Evolutionary conservation across 2,329 filamentous ascomycete species (phyloP).

Genomic region (Botrytis squamosa): DNA sequence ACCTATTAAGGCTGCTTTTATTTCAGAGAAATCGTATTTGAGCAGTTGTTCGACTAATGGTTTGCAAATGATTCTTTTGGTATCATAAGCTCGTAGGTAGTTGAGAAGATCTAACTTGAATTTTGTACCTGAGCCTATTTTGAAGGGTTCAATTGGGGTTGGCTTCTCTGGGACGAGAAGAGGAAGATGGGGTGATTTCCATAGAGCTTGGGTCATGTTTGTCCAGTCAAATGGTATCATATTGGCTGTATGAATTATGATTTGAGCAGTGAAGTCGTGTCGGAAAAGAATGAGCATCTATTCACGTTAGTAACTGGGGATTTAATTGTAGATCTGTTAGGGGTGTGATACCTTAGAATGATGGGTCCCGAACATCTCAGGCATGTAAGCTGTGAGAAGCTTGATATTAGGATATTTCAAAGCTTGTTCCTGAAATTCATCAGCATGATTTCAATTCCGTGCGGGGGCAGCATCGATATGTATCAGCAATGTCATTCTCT

Average conservation of each 20-base stretch:
- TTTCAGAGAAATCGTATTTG: conserved; percentile 65
- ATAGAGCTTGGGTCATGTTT: conserved; percentile 83
- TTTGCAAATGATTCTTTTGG: conserved; percentile 51
- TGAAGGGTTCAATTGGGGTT: conserved; percentile 24
- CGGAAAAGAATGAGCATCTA: conserved; percentile 86
- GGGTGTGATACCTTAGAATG: conserved; percentile 46
- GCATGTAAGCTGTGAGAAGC: conserved; percentile 73
- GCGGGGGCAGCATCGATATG: neutral
- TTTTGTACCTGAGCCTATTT: conserved; percentile 58
- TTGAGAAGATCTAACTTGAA: conserved; percentile 76
- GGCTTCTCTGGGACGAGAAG: neutral
- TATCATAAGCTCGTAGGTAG: conserved; percentile 71
- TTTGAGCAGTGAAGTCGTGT: conserved; percentile 72
- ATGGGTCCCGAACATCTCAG: conserved; percentile 83
- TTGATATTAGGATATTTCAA: conserved; percentile 63
- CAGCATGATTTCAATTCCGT: neutral
- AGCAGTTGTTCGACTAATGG: conserved; percentile 57
- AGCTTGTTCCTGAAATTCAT: conserved; percentile 54
- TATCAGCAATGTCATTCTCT: neutral
- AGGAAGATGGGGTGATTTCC: conserved; percentile 72
- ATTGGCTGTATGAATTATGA: conserved; percentile 86
- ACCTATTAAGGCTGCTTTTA: conserved; percentile 72
- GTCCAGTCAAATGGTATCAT: conserved; percentile 87
- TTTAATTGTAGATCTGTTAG: neutral
- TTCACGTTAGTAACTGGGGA: conserved; percentile 4